phyloP scores from a whole-genome alignment of 164 flowering plant species.

The Malania oleifera region DNA sequence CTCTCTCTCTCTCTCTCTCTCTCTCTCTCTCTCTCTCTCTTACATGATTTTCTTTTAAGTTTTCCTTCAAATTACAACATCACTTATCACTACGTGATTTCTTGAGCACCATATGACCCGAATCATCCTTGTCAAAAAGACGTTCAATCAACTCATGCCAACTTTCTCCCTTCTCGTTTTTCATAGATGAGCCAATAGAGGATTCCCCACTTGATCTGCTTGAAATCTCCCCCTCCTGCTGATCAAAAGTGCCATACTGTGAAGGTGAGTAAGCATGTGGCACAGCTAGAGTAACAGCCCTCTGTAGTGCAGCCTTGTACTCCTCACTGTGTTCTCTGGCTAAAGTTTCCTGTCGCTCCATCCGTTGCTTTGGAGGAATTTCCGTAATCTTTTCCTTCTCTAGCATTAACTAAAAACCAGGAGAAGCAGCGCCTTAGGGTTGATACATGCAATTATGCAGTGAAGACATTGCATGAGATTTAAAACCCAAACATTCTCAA shows the following conservation, averaged over 20 bases:
- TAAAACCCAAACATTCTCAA: too few species aligned
- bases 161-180: background rate
- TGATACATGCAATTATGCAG: too few species aligned
- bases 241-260: background rate
- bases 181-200: background rate
- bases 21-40: background rate
- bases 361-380: background rate
- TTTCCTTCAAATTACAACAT: background rate
- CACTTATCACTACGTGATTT: background rate
- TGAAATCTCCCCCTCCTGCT: background rate
- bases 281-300: constrained; percentile 3
- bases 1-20: background rate
- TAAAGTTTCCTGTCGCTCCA: constrained; percentile 5
- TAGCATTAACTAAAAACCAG: background rate
- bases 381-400: background rate
- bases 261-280: constrained; percentile 6
- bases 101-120: background rate
- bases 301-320: constrained; percentile 6
- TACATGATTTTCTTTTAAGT: background rate
- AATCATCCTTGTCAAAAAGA: background rate
- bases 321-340: constrained; percentile 4
- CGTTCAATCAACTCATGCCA: background rate
- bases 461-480: too few species aligned
- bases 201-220: background rate
- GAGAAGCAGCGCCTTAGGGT: too few species aligned